Percentiles rank a stretch among this genome's conserved stretches.
Conservation (phyloP, 2,329 filamentous ascomycete species). For the Fonsecaea multimorphosa region DNA sequence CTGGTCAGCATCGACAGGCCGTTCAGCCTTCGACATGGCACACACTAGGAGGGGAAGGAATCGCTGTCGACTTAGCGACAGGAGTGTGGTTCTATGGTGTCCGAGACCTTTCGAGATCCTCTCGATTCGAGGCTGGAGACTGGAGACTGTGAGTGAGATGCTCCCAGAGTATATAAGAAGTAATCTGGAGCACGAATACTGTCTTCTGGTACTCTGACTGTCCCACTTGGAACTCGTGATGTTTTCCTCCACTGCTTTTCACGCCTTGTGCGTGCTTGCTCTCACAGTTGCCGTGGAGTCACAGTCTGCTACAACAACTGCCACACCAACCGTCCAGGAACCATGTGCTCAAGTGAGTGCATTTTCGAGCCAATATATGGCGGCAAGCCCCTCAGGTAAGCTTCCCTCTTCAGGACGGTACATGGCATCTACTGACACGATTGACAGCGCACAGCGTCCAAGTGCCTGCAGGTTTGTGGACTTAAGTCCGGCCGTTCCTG, state of each 20-base stretch:
- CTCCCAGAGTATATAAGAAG: not conserved
- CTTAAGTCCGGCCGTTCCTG: not conserved
- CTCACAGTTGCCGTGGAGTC: constrained; percentile 1
- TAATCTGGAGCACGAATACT: not conserved
- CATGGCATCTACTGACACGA: not conserved
- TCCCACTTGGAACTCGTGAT: not conserved
- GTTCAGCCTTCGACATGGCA: not conserved
- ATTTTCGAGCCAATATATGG: constrained; percentile 6
- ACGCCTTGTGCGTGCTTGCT: constrained; percentile 4
- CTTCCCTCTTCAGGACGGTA: not conserved
- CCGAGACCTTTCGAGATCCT: not conserved
- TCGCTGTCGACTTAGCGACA: not conserved
- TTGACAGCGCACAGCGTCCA: not conserved
- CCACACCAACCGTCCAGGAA: not conserved
- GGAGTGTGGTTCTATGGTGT: not conserved
- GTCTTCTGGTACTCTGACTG: not conserved
- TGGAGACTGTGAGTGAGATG: not conserved
- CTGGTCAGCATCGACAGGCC: not conserved
- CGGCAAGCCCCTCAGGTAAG: constrained; percentile 1
- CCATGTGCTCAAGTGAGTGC: constrained; percentile 14
- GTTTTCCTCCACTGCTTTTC: not conserved
- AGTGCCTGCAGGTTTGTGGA: not conserved
- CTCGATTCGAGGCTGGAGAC: not conserved
- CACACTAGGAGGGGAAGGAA: not conserved
- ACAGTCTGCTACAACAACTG: not conserved